Percentiles rank a stretch among this genome's conserved stretches.
These are phyloP conservation scores for Heliamphora exappendiculata DNA, from an alignment of 148 eudicot species.

Conservation along the genomic window DNA sequence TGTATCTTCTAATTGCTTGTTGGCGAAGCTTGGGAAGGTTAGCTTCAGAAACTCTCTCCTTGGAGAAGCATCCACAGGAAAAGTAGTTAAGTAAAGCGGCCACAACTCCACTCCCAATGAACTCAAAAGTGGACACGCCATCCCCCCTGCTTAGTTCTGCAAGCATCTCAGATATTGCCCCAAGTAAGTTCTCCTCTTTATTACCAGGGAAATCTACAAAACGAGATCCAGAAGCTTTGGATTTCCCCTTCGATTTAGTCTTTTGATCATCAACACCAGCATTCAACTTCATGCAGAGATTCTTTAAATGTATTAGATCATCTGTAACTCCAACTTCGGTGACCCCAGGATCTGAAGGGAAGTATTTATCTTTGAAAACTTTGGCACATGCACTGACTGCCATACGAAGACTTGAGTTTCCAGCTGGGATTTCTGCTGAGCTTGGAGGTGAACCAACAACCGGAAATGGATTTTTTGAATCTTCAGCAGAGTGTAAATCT, in stretches of 20 bases:
- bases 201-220: slow-evolving; percentile 46
- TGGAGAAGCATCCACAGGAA: slow-evolving; percentile 74
- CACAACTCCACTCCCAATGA: slow-evolving; percentile 92
- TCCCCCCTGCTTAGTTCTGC: slow-evolving; percentile 80
- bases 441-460: slow-evolving; percentile 65
- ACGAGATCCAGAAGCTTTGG: slow-evolving; percentile 46
- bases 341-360: slow-evolving; percentile 64
- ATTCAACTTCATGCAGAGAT: slow-evolving; percentile 72
- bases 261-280: slow-evolving; percentile 63
- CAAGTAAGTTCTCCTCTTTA: slow-evolving; percentile 70
- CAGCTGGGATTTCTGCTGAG: slow-evolving; percentile 44
- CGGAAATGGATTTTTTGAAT: slow-evolving; percentile 44
- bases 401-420: slow-evolving; percentile 57
- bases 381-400: slow-evolving; percentile 73
- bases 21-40: slow-evolving; percentile 82
- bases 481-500: slow-evolving; percentile 57
- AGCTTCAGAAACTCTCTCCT: slow-evolving; percentile 69
- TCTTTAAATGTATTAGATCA: slow-evolving; percentile 78
- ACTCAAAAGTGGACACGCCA: slow-evolving; percentile 96
- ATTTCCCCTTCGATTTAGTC: slow-evolving; percentile 69
- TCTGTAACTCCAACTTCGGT: slow-evolving; percentile 70
- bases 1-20: slow-evolving; percentile 80
- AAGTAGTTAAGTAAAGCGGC: slow-evolving; percentile 74
- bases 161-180: slow-evolving; percentile 71
- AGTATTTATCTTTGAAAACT: slow-evolving; percentile 76